phyloP scores from a whole-genome alignment of 805 yeast genomes.

The Ascoidea tarda region DNA sequence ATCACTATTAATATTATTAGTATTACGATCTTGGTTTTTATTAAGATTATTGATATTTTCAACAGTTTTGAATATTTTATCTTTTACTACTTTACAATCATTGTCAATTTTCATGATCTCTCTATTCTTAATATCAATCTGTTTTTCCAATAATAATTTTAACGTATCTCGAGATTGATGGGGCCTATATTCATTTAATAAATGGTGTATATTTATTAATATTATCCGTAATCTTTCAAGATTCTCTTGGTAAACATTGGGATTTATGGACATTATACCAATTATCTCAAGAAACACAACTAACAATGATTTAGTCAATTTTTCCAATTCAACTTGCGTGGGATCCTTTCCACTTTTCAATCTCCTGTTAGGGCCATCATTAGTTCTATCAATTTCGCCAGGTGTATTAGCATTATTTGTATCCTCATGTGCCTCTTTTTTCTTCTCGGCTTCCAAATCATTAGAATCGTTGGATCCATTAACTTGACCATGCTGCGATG shows the following conservation, averaged over 20 bases:
- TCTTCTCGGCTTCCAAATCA: constrained; percentile 11
- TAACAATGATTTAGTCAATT: constrained; percentile 62
- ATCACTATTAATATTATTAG: too few species aligned
- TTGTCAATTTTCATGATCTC: constrained; percentile 26
- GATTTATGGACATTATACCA: constrained; percentile 64
- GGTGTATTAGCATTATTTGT: constrained; percentile 44
- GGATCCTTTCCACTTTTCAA: constrained; percentile 31
- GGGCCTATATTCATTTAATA: constrained; percentile 83
- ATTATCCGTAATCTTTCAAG: constrained; percentile 71
- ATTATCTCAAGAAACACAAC: constrained; percentile 72
- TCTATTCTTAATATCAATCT: constrained; percentile 44
- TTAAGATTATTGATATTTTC: not conserved
- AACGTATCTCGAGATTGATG: constrained; percentile 90
- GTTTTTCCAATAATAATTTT: constrained; percentile 57
- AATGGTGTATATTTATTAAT: constrained; percentile 80
- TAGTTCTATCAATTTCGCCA: constrained; percentile 27
- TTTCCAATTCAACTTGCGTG: constrained; percentile 45
- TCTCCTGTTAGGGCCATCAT: constrained; percentile 24
- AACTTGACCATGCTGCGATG: constrained; percentile 10
- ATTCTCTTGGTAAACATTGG: constrained; percentile 45
- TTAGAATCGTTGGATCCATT: constrained; percentile 12
- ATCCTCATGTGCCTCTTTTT: constrained; percentile 26
- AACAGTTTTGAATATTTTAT: constrained; percentile 1
- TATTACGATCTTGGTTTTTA: too few species aligned
- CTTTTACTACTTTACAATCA: constrained; percentile 3